These are phyloP conservation scores for Calonectria fujianensis DNA, from an alignment of 2,329 filamentous ascomycete genomes.

Conservation along the genomic window DNA sequence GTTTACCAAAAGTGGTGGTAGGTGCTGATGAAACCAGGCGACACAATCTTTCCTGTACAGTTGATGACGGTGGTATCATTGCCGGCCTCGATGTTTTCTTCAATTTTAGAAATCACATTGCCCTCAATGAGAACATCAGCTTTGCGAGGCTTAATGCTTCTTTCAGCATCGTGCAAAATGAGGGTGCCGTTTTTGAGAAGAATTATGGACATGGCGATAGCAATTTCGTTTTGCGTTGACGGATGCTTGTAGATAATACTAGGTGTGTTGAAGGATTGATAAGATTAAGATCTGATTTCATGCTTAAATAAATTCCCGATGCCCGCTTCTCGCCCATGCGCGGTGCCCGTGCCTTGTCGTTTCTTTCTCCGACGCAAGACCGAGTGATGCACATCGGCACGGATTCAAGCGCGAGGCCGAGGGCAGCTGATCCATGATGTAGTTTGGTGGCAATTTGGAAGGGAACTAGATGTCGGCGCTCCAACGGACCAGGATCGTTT, in stretches of 20 bases:
- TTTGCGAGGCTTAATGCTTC: not conserved
- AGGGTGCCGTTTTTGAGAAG: not conserved
- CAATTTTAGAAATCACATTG: not conserved
- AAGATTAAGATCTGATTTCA: not conserved
- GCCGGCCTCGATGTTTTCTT: not conserved
- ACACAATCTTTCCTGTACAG: conserved; percentile 30
- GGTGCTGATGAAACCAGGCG: conserved; percentile 38
- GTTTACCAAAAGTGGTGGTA: conserved; percentile 39
- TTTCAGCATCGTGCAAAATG: not conserved
- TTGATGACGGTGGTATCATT: not conserved
- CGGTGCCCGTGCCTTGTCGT: not conserved
- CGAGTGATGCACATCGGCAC: not conserved
- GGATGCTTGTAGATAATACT: not conserved
- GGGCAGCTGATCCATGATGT: not conserved
- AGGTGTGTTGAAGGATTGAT: not conserved
- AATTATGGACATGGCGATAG: not conserved
- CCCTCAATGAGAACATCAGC: not conserved
- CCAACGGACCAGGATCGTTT: not conserved
- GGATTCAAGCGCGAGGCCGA: not conserved
- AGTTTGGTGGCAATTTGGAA: not conserved
- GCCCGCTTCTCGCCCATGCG: not conserved
- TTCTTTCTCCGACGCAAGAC: not conserved
- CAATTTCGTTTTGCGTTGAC: not conserved
- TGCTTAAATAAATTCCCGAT: not conserved
- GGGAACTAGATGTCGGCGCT: not conserved